Conservation (phyloP, 2,329 filamentous ascomycete species). For the Penicillium janthinellum region DNA sequence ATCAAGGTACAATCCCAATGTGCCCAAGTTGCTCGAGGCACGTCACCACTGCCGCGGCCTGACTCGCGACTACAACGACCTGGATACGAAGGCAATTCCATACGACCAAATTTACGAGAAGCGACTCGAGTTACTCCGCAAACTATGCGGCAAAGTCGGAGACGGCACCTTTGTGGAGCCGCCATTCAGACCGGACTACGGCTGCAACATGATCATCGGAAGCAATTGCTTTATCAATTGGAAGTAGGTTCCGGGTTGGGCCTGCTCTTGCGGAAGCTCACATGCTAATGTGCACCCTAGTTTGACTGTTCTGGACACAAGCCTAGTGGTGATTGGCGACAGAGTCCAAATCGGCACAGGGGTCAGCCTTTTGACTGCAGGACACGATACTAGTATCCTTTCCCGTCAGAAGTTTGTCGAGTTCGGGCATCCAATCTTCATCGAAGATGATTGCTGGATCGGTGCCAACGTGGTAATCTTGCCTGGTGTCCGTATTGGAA, state of each 20-base stretch:
- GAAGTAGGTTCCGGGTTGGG: slow-evolving; percentile 22
- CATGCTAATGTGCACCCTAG: slow-evolving; percentile 42
- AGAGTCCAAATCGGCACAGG: slow-evolving; percentile 57
- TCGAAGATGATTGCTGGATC: slow-evolving; percentile 55
- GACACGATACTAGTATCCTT: slow-evolving; percentile 54
- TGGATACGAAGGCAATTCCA: slow-evolving; percentile 27
- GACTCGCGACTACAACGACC: slow-evolving; percentile 30
- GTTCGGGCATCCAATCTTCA: slow-evolving; percentile 51
- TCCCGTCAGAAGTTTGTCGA: slow-evolving; percentile 53
- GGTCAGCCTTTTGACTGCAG: slow-evolving; percentile 55
- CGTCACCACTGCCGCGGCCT: slow-evolving; percentile 31
- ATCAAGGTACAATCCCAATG: slow-evolving; percentile 31
- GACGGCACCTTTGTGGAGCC: slow-evolving; percentile 33
- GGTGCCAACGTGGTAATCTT: slow-evolving; percentile 51
- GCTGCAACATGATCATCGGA: slow-evolving; percentile 34
- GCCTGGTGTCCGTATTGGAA: slow-evolving; percentile 47
- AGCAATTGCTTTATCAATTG: slow-evolving; percentile 35
- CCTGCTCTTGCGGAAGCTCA: background rate
- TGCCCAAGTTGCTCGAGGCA: slow-evolving; percentile 27
- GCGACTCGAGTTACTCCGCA: slow-evolving; percentile 28
- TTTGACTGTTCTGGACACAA: slow-evolving; percentile 56
- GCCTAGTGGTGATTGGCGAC: slow-evolving; percentile 57
- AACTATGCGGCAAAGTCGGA: slow-evolving; percentile 32
- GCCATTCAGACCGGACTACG: slow-evolving; percentile 34
- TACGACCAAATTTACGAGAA: slow-evolving; percentile 30